These are phyloP conservation scores for Cytospora chrysosperma DNA, from an alignment of 2,329 filamentous ascomycete genomes.

Conservation along the genomic window DNA sequence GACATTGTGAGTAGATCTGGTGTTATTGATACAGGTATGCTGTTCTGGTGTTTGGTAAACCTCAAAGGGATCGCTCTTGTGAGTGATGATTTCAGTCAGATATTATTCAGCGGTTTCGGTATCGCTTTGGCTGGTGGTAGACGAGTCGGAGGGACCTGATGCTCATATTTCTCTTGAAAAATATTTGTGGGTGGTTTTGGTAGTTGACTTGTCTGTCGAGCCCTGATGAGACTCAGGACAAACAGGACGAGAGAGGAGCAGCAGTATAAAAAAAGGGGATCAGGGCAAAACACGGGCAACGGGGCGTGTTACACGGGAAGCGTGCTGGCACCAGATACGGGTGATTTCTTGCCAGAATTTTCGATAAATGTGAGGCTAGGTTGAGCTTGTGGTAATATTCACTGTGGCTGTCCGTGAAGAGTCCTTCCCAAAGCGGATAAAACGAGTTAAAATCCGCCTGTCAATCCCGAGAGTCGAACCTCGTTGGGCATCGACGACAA, in stretches of 20 bases:
- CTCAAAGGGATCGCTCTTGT: background rate
- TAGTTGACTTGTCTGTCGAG: conserved; percentile 3
- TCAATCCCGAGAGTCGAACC: conserved; percentile 12
- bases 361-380: conserved; percentile 15
- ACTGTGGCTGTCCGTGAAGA: conserved; percentile 2
- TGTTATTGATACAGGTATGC: background rate
- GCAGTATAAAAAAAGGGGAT: conserved; percentile 19
- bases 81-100: background rate
- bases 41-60: background rate
- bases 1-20: conserved; percentile 13
- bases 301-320: background rate
- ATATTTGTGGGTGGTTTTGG: background rate
- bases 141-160: conserved; percentile 11
- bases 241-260: background rate
- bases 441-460: conserved; percentile 3
- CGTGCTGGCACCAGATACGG: background rate
- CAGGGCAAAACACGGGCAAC: conserved; percentile 2
- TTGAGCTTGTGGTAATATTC: conserved; percentile 5
- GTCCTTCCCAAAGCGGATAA: conserved; percentile 14
- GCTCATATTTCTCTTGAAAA: conserved; percentile 19
- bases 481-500: conserved; percentile 25
- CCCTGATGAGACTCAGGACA: background rate
- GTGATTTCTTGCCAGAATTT: background rate
- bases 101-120: conserved; percentile 20
- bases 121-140: conserved; percentile 20